Conservation (phyloP, 352 stramenopile genomes). For the Albugo laibachii region DNA sequence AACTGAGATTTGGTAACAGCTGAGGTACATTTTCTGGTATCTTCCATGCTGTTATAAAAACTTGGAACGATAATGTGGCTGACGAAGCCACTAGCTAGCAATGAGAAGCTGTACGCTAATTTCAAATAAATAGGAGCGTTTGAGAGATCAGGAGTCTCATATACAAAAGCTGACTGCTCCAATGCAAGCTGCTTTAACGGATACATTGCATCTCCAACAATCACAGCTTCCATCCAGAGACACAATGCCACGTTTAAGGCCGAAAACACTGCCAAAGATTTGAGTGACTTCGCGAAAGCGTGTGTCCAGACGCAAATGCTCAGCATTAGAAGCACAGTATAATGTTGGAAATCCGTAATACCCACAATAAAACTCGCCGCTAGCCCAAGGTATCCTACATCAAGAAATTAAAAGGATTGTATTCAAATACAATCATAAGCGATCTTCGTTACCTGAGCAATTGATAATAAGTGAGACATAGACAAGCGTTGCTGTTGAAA, state of each 20-base stretch:
- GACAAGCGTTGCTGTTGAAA: constrained; percentile 21
- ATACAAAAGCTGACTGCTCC: constrained; percentile 34
- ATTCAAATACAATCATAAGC: not conserved
- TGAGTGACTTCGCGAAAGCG: constrained; percentile 41
- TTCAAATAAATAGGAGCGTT: constrained; percentile 26
- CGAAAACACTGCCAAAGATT: constrained; percentile 30
- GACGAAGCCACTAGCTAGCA: constrained; percentile 43
- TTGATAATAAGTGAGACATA: constrained; percentile 38
- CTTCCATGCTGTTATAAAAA: constrained; percentile 52
- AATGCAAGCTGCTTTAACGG: constrained; percentile 54
- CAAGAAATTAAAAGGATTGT: not conserved
- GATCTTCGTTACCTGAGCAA: constrained; percentile 14
- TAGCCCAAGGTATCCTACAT: constrained; percentile 25
- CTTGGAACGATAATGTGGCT: constrained; percentile 50
- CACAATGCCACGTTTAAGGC: constrained; percentile 53
- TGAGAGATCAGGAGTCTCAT: constrained; percentile 40
- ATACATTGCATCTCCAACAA: constrained; percentile 69
- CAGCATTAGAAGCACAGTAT: constrained; percentile 30
- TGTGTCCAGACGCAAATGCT: constrained; percentile 36
- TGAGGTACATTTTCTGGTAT: constrained; percentile 25
- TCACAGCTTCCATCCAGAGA: constrained; percentile 64
- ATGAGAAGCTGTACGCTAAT: constrained; percentile 49
- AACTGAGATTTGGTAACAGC: constrained; percentile 32
- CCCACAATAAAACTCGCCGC: constrained; percentile 32
- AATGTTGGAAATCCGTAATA: constrained; percentile 31